phyloP scores from a whole-genome alignment of 768 basidiomycete genomes.

The Amanita subjunquillea region DNA sequence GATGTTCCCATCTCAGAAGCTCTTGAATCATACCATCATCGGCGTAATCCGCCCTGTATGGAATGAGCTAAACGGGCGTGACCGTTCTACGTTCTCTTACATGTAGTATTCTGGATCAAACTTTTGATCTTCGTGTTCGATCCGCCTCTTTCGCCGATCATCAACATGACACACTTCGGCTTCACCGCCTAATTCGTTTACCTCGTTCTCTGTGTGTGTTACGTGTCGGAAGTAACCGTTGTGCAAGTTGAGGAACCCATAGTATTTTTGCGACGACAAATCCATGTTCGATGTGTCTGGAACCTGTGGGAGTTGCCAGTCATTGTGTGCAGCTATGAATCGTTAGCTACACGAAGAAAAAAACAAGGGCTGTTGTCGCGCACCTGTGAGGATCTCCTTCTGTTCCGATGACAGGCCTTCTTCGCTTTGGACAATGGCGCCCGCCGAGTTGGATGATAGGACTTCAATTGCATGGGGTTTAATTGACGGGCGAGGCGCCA shows the following conservation, averaged over 20 bases:
- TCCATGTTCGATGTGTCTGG: conserved; percentile 32
- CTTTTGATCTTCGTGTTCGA: conserved; percentile 61
- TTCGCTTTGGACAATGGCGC: conserved; percentile 26
- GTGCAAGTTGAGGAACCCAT: conserved; percentile 72
- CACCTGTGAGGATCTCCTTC: conserved; percentile 54
- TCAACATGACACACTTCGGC: conserved; percentile 43
- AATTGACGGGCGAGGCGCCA: conserved; percentile 50
- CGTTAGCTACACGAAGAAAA: not conserved
- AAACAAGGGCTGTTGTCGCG: conserved; percentile 3
- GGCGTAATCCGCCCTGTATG: conserved; percentile 65
- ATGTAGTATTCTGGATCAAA: conserved; percentile 83
- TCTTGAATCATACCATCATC: conserved; percentile 71
- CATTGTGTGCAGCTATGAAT: conserved; percentile 57
- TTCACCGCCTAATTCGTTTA: conserved; percentile 66
- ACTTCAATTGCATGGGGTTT: conserved; percentile 47
- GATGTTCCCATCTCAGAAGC: conserved; percentile 57
- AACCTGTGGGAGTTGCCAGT: conserved; percentile 70
- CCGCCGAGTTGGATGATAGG: conserved; percentile 20
- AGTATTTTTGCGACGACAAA: conserved; percentile 35
- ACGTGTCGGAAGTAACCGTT: conserved; percentile 69
- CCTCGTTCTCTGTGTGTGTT: conserved; percentile 67
- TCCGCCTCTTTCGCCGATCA: conserved; percentile 44
- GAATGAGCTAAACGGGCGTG: conserved; percentile 2
- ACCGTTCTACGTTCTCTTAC: conserved; percentile 26
- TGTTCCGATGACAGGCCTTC: conserved; percentile 44